phyloP scores from a whole-genome alignment of 2,329 filamentous ascomycete species.

The Coniochaeta sp. region DNA sequence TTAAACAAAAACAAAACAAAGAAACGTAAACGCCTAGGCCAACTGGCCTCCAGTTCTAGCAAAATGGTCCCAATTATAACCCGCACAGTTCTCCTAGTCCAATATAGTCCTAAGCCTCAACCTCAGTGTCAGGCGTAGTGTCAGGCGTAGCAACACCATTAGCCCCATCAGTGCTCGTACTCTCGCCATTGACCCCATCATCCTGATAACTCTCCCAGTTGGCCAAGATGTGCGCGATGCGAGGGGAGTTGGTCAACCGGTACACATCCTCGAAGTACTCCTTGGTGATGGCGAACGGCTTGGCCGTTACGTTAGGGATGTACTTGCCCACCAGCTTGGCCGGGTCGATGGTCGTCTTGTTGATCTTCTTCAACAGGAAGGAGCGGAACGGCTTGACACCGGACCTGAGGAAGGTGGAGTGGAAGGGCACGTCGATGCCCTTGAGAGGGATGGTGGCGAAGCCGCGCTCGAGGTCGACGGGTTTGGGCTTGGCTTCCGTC shows the following conservation, averaged over 20 bases:
- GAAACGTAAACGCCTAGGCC: neutral
- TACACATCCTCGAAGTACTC: constrained; percentile 99
- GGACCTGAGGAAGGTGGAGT: constrained; percentile 94
- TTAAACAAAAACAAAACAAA: neutral
- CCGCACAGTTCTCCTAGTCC: too few species aligned
- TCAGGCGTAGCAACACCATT: constrained; percentile 38
- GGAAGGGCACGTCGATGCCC: constrained; percentile 98
- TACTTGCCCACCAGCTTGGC: constrained; percentile 97
- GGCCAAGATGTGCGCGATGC: constrained; percentile 73
- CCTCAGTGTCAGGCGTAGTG: constrained; percentile 14
- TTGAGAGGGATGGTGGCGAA: constrained; percentile 95
- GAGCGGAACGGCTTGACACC: constrained; percentile 98
- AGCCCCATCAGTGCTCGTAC: constrained; percentile 54
- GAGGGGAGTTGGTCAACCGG: constrained; percentile 75
- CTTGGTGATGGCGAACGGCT: constrained; percentile 90
- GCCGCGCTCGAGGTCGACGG: constrained; percentile 84
- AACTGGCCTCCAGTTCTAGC: neutral
- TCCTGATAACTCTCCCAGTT: constrained; percentile 76
- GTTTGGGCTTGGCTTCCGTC: constrained; percentile 81
- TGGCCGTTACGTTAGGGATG: constrained; percentile 96
- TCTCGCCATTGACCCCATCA: constrained; percentile 32
- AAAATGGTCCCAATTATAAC: neutral
- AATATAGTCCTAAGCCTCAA: constrained; percentile 12
- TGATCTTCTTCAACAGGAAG: constrained; percentile 99
- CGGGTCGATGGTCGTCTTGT: constrained; percentile 97